These are phyloP conservation scores for Leccinum subgranulosum DNA, from an alignment of 768 basidiomycete genomes.

Conservation along the genomic window DNA sequence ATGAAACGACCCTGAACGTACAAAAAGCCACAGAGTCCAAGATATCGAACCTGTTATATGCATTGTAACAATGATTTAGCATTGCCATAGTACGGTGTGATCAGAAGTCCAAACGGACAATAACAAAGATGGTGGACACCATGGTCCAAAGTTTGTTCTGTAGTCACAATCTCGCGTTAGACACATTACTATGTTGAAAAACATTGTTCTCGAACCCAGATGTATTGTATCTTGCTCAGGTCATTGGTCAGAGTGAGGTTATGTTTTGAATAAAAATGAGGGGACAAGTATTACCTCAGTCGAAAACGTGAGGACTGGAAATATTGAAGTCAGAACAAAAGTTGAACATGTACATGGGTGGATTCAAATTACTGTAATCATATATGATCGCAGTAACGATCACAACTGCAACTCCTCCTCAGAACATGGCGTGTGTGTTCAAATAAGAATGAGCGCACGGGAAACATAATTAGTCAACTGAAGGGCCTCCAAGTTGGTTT, in stretches of 20 bases:
- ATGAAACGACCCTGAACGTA: not conserved
- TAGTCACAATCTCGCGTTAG: not conserved
- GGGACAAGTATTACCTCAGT: slow-evolving; percentile 7
- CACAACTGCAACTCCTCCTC: not conserved
- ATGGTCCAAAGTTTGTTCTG: slow-evolving; percentile 6
- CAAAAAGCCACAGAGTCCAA: not conserved
- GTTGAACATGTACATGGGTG: not conserved
- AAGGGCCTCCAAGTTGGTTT: too few relatives aligned
- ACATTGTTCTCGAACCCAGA: slow-evolving; percentile 7
- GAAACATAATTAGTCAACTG: too few relatives aligned
- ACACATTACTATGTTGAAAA: not conserved
- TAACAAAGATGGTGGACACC: slow-evolving; percentile 6
- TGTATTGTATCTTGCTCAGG: not conserved
- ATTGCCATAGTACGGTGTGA: too few relatives aligned
- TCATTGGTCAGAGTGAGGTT: too few relatives aligned
- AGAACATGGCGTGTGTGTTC: too few relatives aligned
- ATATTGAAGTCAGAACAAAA: not conserved
- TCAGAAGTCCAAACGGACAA: slow-evolving; percentile 2
- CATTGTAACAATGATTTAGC: too few relatives aligned
- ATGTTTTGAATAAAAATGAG: too few relatives aligned
- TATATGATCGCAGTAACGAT: not conserved
- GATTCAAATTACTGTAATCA: not conserved
- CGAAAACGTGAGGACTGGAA: slow-evolving; percentile 8
- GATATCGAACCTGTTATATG: not conserved
- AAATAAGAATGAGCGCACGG: too few relatives aligned